Conservation (phyloP, 2,329 filamentous ascomycete species). For the Ascochyta koolunga region DNA sequence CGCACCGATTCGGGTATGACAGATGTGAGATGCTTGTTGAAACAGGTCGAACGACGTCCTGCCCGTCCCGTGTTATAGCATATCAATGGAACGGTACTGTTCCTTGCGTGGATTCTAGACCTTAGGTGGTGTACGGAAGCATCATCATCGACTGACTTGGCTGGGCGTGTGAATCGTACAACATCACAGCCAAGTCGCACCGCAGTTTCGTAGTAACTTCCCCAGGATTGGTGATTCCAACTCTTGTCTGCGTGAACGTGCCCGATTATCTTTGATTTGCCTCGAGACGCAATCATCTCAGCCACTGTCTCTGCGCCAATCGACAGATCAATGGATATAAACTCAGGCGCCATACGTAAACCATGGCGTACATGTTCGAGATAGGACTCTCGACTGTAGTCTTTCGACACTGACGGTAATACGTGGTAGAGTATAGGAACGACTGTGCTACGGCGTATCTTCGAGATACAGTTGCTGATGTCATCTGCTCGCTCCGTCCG, state of each 20-base stretch:
- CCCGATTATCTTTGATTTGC: slow-evolving; percentile 67
- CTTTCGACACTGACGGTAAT: slow-evolving; percentile 31
- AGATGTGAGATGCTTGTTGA: slow-evolving; percentile 69
- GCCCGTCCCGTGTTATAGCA: slow-evolving; percentile 69
- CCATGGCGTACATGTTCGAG: slow-evolving; percentile 65
- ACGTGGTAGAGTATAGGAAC: slow-evolving; percentile 54
- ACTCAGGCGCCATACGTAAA: slow-evolving; percentile 67
- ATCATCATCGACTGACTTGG: slow-evolving; percentile 65
- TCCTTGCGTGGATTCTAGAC: slow-evolving; percentile 54
- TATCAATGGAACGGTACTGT: slow-evolving; percentile 60
- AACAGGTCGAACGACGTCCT: slow-evolving; percentile 69
- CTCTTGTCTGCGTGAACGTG: slow-evolving; percentile 56
- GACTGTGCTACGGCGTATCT: slow-evolving; percentile 67
- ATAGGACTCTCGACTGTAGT: slow-evolving; percentile 51
- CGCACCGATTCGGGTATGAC: slow-evolving; percentile 60
- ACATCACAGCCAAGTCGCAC: slow-evolving; percentile 65
- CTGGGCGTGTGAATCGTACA: slow-evolving; percentile 66
- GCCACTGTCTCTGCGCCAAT: slow-evolving; percentile 60
- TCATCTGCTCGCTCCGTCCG: slow-evolving; percentile 38
- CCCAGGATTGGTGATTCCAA: slow-evolving; percentile 65
- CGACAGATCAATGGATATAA: slow-evolving; percentile 63
- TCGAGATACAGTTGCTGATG: slow-evolving; percentile 65
- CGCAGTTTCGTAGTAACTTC: slow-evolving; percentile 64
- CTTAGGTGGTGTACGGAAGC: slow-evolving; percentile 64
- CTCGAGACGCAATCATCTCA: slow-evolving; percentile 58